Conservation (phyloP, 805 yeast species). For the Metschnikowia reukaufii region DNA sequence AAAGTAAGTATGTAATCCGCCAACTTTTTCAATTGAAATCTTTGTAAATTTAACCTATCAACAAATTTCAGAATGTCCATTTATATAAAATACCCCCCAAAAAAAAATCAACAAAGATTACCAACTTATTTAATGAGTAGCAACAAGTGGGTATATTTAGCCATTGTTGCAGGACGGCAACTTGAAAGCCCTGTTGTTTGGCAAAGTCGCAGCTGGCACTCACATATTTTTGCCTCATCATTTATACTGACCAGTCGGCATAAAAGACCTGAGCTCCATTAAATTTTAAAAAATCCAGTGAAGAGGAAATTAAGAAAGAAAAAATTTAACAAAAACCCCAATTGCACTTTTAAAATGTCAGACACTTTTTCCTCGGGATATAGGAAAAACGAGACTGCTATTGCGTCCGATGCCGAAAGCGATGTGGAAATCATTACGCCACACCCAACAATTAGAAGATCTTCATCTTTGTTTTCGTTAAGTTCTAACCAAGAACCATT, state of each 20-base stretch:
- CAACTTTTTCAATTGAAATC: too few relatives aligned
- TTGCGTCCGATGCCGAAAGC: slow-evolving; percentile 38
- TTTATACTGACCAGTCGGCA: not conserved
- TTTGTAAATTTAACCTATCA: too few relatives aligned
- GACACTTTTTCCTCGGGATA: slow-evolving; percentile 21
- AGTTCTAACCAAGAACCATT: slow-evolving; percentile 56
- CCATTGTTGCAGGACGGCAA: slow-evolving; percentile 11
- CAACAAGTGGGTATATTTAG: not conserved
- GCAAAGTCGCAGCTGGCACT: slow-evolving; percentile 9
- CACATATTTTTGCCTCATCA: not conserved
- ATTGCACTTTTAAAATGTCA: slow-evolving; percentile 5
- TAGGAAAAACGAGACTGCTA: slow-evolving; percentile 34
- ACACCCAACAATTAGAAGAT: slow-evolving; percentile 44
- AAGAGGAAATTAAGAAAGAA: not conserved
- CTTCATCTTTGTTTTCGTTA: slow-evolving; percentile 54
- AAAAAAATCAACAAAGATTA: too few relatives aligned
- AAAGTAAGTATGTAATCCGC: too few relatives aligned
- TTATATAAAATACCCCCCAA: too few relatives aligned
- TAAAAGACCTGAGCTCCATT: not conserved
- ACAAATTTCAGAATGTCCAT: too few relatives aligned
- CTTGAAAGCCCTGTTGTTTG: slow-evolving; percentile 2
- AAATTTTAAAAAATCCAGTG: not conserved
- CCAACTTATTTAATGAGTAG: too few relatives aligned
- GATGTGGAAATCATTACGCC: slow-evolving; percentile 28
- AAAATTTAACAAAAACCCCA: not conserved